phyloP scores from a whole-genome alignment of 2,329 filamentous ascomycete genomes.

The Fusarium sp. region DNA sequence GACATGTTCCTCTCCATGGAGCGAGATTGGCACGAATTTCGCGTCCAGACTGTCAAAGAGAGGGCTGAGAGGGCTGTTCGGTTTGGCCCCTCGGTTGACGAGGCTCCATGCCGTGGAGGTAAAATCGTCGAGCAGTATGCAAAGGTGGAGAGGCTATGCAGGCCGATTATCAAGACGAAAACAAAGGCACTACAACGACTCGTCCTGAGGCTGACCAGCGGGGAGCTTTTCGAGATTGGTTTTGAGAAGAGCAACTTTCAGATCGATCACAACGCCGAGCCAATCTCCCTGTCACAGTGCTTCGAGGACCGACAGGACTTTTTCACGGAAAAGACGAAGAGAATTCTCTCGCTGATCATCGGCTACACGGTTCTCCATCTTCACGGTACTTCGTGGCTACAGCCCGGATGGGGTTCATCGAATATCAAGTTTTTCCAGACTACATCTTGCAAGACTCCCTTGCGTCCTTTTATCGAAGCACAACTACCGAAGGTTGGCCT shows the following conservation, averaged over 20 bases:
- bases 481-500: not conserved
- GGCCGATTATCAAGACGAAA: not conserved
- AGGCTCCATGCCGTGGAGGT: not conserved
- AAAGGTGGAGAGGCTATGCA: constrained; percentile 10
- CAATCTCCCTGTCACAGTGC: not conserved
- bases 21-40: constrained; percentile 10
- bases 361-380: not conserved
- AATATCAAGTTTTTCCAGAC: not conserved
- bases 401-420: not conserved
- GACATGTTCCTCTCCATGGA: constrained; percentile 18
- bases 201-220: not conserved
- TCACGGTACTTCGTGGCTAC: not conserved
- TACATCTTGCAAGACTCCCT: not conserved
- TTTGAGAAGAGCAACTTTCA: constrained; percentile 5
- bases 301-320: not conserved
- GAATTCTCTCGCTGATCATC: not conserved
- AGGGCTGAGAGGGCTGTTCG: not conserved
- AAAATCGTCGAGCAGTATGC: not conserved
- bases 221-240: constrained; percentile 6
- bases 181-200: not conserved
- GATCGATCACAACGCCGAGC: not conserved
- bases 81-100: not conserved
- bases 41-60: not conserved
- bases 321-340: not conserved
- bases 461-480: not conserved